phyloP scores from a whole-genome alignment of 495 filamentous ascomycete species.

The Penicillium flavigenum region DNA sequence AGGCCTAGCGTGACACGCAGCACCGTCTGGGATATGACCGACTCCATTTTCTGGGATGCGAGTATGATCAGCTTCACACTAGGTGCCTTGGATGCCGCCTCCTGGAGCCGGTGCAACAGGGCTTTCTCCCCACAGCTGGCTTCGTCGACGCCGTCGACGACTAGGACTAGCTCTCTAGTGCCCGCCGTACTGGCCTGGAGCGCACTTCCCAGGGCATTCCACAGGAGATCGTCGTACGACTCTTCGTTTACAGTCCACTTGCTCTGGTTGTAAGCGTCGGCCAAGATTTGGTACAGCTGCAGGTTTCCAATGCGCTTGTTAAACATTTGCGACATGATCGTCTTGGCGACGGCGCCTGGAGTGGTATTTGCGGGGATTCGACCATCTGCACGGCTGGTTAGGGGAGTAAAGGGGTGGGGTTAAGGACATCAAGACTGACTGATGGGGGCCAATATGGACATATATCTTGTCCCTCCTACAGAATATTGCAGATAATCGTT shows the following conservation, averaged over 20 bases:
- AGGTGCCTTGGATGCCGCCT: background rate
- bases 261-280: background rate
- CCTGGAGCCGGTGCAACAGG: background rate
- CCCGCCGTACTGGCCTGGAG: background rate
- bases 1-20: background rate
- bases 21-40: background rate
- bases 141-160: background rate
- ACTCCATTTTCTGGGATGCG: background rate
- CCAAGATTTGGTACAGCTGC: background rate
- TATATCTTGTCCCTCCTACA: background rate
- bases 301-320: background rate
- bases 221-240: background rate
- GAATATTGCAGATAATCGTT: background rate
- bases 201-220: background rate
- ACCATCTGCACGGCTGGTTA: background rate
- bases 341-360: background rate
- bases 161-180: background rate
- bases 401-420: background rate
- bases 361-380: background rate
- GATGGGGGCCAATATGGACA: background rate
- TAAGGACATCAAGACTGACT: background rate
- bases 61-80: background rate
- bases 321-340: background rate
- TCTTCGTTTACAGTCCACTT: background rate
- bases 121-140: background rate